A percentile compares a stretch with the other conserved stretches of the same genome.
These are phyloP conservation scores for Rhizopogon roseolus DNA, from an alignment of 768 basidiomycete genomes.

Conservation along the genomic window DNA sequence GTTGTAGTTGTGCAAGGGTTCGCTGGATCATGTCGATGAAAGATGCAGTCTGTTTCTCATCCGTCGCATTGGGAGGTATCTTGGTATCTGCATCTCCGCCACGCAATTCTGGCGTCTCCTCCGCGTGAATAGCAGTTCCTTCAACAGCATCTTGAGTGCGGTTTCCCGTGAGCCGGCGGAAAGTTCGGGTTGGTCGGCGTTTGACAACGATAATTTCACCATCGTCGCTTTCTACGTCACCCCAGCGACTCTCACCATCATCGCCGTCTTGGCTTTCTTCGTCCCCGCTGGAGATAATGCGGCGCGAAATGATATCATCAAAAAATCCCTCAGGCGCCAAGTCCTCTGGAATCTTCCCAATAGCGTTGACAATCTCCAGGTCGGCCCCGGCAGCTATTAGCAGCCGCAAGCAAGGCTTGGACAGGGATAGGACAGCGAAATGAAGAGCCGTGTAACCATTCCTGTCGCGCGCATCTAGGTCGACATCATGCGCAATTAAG, in stretches of 20 bases:
- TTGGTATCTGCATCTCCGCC: conserved; percentile 17
- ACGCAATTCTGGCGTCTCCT: not conserved
- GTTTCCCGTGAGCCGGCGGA: conserved; percentile 23
- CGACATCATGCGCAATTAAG: conserved; percentile 66
- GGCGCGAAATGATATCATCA: conserved; percentile 25
- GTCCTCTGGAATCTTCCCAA: conserved; percentile 69
- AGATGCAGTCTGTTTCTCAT: conserved; percentile 39
- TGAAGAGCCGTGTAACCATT: conserved; percentile 91
- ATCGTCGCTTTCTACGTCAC: conserved; percentile 66
- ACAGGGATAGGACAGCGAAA: conserved; percentile 69
- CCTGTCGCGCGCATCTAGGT: conserved; percentile 79
- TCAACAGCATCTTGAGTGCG: conserved; percentile 15
- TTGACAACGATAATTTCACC: conserved; percentile 31
- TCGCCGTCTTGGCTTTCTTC: conserved; percentile 24
- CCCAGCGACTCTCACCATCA: conserved; percentile 60
- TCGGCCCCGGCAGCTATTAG: conserved; percentile 83
- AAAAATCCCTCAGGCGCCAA: conserved; percentile 44
- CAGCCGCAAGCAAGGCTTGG: conserved; percentile 56
- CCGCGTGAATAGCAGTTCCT: not conserved
- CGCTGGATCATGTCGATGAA: conserved; percentile 74
- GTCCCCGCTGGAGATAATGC: conserved; percentile 15
- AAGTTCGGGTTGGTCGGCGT: conserved; percentile 28
- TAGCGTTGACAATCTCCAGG: conserved; percentile 64
- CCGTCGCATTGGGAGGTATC: conserved; percentile 13
- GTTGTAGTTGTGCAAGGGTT: conserved; percentile 55